A percentile compares a stretch with the other conserved stretches of the same genome.
These are phyloP conservation scores for Ustilago xerochloae DNA, from an alignment of 1,284 basidiomycete genomes.

Conservation along the genomic window DNA sequence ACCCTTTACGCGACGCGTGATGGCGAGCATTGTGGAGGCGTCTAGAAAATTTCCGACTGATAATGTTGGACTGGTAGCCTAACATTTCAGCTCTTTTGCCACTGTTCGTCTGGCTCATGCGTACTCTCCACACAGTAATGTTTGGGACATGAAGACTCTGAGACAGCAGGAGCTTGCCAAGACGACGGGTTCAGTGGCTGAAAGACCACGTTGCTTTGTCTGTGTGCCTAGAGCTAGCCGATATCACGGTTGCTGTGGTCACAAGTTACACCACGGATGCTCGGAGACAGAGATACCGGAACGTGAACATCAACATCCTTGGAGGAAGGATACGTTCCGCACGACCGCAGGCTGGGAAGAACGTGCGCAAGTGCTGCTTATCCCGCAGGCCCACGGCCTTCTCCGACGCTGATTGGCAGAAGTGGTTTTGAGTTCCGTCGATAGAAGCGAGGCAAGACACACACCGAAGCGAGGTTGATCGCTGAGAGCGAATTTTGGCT, in stretches of 20 bases:
- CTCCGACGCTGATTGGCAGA: slow-evolving; percentile 2
- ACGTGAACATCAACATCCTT: not conserved
- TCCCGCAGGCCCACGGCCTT: slow-evolving; percentile 9
- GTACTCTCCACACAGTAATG: too few relatives aligned
- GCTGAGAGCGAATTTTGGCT: slow-evolving; percentile 4
- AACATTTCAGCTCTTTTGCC: too few relatives aligned
- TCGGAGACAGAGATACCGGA: not conserved
- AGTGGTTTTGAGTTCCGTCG: not conserved
- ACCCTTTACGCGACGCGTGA: slow-evolving; percentile 44
- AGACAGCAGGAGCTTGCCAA: too few relatives aligned
- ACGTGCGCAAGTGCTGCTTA: slow-evolving; percentile 1
- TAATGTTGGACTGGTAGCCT: too few relatives aligned
- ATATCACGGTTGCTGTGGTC: too few relatives aligned
- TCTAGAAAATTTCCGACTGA: too few relatives aligned
- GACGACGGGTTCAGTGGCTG: too few relatives aligned
- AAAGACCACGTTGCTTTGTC: not conserved
- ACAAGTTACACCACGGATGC: slow-evolving; percentile 2
- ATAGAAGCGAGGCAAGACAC: not conserved
- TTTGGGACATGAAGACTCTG: too few relatives aligned
- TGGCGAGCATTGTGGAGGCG: slow-evolving; percentile 13
- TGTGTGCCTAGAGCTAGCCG: not conserved
- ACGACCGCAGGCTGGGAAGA: slow-evolving; percentile 1
- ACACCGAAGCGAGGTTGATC: not conserved
- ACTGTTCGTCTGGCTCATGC: too few relatives aligned
- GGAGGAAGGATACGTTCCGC: not conserved